A percentile compares a stretch with the other conserved stretches of the same genome.
Evolutionary conservation across 2,329 filamentous ascomycete species (phyloP).

Genomic region (Ascochyta lentis): DNA sequence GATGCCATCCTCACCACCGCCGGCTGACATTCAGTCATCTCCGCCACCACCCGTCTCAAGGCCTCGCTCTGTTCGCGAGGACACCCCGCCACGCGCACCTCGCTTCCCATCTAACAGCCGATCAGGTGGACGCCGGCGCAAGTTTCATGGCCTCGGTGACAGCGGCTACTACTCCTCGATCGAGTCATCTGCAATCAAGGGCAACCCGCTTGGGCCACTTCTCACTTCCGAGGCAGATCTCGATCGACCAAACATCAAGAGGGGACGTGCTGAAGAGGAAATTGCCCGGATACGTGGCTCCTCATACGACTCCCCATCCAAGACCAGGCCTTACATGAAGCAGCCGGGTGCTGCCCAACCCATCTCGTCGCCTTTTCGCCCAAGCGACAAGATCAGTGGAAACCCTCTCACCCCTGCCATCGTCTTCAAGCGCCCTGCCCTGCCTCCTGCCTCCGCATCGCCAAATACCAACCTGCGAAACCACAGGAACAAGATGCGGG

Average conservation of each 20-base stretch:
- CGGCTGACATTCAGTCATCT: conserved; percentile 82
- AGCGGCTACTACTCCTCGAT: conserved; percentile 97
- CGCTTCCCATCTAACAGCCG: conserved; percentile 69
- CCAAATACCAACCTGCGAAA: conserved; percentile 91
- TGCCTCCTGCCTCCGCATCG: conserved; percentile 78
- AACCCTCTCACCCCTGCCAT: conserved; percentile 83
- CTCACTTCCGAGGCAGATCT: conserved; percentile 76
- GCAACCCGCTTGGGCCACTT: conserved; percentile 67
- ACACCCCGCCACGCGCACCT: conserved; percentile 76
- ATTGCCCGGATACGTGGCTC: conserved; percentile 92
- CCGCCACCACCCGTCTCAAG: conserved; percentile 82
- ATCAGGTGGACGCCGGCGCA: conserved; percentile 73
- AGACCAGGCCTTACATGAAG: conserved; percentile 64
- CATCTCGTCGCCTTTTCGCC: conserved; percentile 52
- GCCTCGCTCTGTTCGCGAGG: conserved; percentile 62
- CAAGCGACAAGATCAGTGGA: conserved; percentile 39
- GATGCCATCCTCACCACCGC: conserved; percentile 72
- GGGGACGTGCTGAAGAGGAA: conserved; percentile 92
- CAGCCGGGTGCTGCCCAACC: conserved; percentile 48
- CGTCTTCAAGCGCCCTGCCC: conserved; percentile 74
- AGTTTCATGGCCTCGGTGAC: conserved; percentile 82
- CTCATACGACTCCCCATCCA: conserved; percentile 89
- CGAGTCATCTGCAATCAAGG: conserved; percentile 85
- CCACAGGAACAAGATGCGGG: conserved; percentile 81
- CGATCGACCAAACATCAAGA: conserved; percentile 80